These are phyloP conservation scores for Pyricularia sp. DNA, from an alignment of 2,329 filamentous ascomycete genomes.

Conservation along the genomic window DNA sequence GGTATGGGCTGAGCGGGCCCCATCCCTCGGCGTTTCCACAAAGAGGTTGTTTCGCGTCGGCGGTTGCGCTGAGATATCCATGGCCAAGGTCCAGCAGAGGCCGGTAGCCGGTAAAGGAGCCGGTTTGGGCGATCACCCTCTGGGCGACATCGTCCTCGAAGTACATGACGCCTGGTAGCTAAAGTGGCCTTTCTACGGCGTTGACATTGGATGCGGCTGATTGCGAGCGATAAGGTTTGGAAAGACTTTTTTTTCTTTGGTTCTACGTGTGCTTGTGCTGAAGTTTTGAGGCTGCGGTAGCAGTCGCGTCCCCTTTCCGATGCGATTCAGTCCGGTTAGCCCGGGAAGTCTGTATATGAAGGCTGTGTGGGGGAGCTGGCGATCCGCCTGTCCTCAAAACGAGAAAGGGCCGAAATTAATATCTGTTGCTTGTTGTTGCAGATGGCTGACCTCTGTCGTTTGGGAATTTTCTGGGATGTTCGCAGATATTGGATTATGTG, in stretches of 20 bases:
- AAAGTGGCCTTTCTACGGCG: neutral
- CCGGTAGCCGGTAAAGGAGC: constrained; percentile 52
- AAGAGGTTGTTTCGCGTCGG: constrained; percentile 54
- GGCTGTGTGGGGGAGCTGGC: neutral
- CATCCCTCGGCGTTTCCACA: constrained; percentile 89
- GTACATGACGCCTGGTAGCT: constrained; percentile 23
- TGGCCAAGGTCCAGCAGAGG: constrained; percentile 40
- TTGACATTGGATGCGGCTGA: neutral
- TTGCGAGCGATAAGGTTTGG: neutral
- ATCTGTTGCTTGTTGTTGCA: neutral
- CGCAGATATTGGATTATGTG: neutral
- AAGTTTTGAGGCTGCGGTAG: neutral
- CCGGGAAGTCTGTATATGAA: neutral
- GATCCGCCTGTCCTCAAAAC: neutral
- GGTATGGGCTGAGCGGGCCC: constrained; percentile 79
- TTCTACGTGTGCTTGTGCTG: neutral
- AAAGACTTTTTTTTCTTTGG: neutral
- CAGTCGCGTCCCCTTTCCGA: neutral
- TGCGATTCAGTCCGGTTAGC: neutral
- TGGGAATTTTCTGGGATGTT: neutral
- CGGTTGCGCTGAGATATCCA: constrained; percentile 49
- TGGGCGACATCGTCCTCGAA: constrained; percentile 27
- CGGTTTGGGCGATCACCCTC: constrained; percentile 41
- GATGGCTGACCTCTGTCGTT: neutral
- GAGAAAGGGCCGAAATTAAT: neutral